Conservation (phyloP, 805 yeast genomes). For the Cyberlindnera galapagoensis region DNA sequence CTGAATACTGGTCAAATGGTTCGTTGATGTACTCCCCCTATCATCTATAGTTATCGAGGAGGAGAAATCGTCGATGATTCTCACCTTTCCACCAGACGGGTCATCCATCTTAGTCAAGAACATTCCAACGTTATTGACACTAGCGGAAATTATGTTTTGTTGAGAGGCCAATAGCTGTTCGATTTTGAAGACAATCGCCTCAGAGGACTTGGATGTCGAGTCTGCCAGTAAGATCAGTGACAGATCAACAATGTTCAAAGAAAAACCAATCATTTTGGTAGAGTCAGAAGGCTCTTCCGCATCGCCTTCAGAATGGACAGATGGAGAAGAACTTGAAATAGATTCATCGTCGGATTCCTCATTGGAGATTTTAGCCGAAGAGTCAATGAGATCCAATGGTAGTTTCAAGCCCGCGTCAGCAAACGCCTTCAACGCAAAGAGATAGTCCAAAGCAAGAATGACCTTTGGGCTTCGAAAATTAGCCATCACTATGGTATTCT, state of each 20-base stretch:
- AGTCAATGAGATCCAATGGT: constrained; percentile 10
- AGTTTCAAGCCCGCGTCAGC: constrained; percentile 39
- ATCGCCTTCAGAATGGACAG: constrained; percentile 8
- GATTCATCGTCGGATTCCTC: too few relatives aligned
- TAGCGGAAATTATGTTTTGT: constrained; percentile 58
- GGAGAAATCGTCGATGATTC: constrained; percentile 87
- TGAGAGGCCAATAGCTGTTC: constrained; percentile 70
- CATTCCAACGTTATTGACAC: constrained; percentile 79
- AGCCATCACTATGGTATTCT: constrained; percentile 43
- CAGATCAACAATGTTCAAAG: constrained; percentile 68
- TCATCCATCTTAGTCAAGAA: constrained; percentile 72
- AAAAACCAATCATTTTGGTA: constrained; percentile 35
- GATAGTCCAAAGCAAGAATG: constrained; percentile 79
- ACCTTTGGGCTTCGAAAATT: constrained; percentile 77
- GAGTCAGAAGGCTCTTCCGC: constrained; percentile 1
- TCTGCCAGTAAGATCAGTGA: constrained; percentile 78
- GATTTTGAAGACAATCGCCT: constrained; percentile 85
- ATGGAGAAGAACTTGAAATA: constrained; percentile 1
- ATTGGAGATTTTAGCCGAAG: background rate
- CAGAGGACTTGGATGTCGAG: constrained; percentile 60
- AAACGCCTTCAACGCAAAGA: constrained; percentile 67
- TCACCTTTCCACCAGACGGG: constrained; percentile 51
- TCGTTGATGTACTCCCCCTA: constrained; percentile 54
- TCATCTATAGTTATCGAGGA: constrained; percentile 67
- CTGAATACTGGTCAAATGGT: constrained; percentile 56